Percentiles rank a stretch among this genome's conserved stretches.
Evolutionary conservation across 2,329 filamentous ascomycete genomes (phyloP).

Genomic region (Cladosporium sp.): DNA sequence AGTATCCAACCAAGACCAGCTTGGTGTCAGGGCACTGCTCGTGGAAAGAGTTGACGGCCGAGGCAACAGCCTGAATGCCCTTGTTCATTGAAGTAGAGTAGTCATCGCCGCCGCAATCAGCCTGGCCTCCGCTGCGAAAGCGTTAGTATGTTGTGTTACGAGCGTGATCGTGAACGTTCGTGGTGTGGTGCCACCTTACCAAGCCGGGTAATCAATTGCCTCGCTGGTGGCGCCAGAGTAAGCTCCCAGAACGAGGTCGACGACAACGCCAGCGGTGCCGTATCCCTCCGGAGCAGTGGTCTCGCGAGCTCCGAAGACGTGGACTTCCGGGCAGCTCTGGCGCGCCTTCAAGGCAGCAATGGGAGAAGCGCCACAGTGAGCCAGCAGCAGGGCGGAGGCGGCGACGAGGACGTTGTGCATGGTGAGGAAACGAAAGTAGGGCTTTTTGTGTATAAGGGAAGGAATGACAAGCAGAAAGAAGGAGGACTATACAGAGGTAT

Average conservation of each 20-base stretch:
- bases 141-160: slow-evolving; percentile 18
- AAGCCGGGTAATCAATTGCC: slow-evolving; percentile 48
- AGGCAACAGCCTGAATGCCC: slow-evolving; percentile 55
- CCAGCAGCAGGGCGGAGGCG: slow-evolving; percentile 10
- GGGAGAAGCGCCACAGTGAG: slow-evolving; percentile 18
- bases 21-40: slow-evolving; percentile 20
- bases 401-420: slow-evolving; percentile 7
- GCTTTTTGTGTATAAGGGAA: not conserved
- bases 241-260: slow-evolving; percentile 37
- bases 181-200: slow-evolving; percentile 51
- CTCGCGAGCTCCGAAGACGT: slow-evolving; percentile 42
- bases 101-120: slow-evolving; percentile 4
- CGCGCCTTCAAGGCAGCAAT: slow-evolving; percentile 29
- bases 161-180: slow-evolving; percentile 37
- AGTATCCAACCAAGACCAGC: slow-evolving; percentile 19
- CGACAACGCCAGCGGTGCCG: slow-evolving; percentile 36
- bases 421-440: not conserved
- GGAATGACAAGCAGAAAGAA: not conserved
- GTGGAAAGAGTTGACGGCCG: slow-evolving; percentile 58
- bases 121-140: slow-evolving; percentile 15
- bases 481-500: not conserved
- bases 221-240: slow-evolving; percentile 38
- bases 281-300: slow-evolving; percentile 38
- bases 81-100: slow-evolving; percentile 22
- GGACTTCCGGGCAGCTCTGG: slow-evolving; percentile 36